Evolutionary conservation across 23 red algal genomes (phyloP), one percentile per base, ranked within the genome.

Genomic region (Gracilariopsis chorda): DNA sequence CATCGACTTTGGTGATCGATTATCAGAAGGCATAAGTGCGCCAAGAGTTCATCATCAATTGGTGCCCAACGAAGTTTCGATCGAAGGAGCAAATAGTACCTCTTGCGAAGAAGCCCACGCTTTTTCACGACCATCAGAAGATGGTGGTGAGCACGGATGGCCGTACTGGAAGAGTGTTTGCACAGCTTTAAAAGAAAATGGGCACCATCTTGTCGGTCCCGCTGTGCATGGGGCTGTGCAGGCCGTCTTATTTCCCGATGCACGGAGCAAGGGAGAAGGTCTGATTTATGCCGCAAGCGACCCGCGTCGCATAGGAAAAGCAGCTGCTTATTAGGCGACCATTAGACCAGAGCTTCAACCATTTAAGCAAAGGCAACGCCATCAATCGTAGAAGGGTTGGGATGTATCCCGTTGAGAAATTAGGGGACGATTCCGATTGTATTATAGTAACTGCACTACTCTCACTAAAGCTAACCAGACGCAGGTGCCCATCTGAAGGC

Each of bases 21-120:
- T 94, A 20, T 92, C 74, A 17, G 88, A 84, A 17, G 93, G 92
- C 14, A 76, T 98, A 32, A 69, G 90, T 17, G 82, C 83, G 4
- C 96, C 96, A 33, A 78, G 96, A 52, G 43, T 98, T 32, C 96
- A 98, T 72, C 96, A 98, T 65, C 96, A 95, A 90, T 60, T 95
- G 45, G 80, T 88, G 14, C 96, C 96, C 40, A 94, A 95, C 79
- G 90, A 80, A 48, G 53, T 98, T 65, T 75, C 63, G 27, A 69
- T 98, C 78, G 96, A 98, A 73, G 85, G 56, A 48, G 93, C 88
- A 35, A 78, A 78, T 70, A 67, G 67, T 46, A 79, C 49, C 44
- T 80, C 64, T 24, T 94, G 69, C 61, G 92, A 77, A 29, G 69
- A 51, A 21, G 40, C 48, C 36, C 83, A 61, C 67, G 80, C 58